Base-by-base conservation (phyloP, 1,139 yeast species). In the Saccharomyces hybrid region DNA sequence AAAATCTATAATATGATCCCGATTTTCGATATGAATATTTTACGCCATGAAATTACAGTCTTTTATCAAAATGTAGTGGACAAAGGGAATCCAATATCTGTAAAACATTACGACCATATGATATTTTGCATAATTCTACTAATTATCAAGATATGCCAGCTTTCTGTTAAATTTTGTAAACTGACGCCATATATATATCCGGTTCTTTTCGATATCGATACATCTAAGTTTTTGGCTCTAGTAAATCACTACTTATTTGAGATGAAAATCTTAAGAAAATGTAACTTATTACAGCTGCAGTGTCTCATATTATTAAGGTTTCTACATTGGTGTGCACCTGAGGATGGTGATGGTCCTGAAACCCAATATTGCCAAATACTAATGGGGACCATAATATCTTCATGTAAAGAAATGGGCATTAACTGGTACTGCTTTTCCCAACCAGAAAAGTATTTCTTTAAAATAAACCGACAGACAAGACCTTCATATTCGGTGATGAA, bases 241-340 rank as follows among this genome's bases (percentile, higher is more conserved):
- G 61, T 64, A 3, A 63, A 60, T 50, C 61, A 63, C 49, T 63
- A 55, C 41, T 41, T 65, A 6, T 62, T 59, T 21, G 60, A 60
- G 49, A 59, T 54, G 54, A 66, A 65, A 50, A 51, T 61, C 26
- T 53, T 64, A 3, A 57, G 68, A 49, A 68, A 67, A 53, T 62
- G 65, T 51, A 65, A 69, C 1, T 44, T 68, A 16, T 47, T 63
- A 34, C 68, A 66, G 51, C 44, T 67, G 12, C 69, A 67, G 48
- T 56, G 61, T 54, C 53, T 67, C 26, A 50, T 68, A 14, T 41
- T 68, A 47, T 55, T 66, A 19, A 59, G 70, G 50, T 61, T 67
- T 50, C 65, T 66, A 53, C 63, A 65, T 49, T 68, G 71, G 71
- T 64, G 68, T 56, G 64, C 67, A 2, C 70, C 70, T 3, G 69